phyloP scores from a whole-genome alignment of 768 basidiomycete genomes.

The Dioszegia hungarica region DNA sequence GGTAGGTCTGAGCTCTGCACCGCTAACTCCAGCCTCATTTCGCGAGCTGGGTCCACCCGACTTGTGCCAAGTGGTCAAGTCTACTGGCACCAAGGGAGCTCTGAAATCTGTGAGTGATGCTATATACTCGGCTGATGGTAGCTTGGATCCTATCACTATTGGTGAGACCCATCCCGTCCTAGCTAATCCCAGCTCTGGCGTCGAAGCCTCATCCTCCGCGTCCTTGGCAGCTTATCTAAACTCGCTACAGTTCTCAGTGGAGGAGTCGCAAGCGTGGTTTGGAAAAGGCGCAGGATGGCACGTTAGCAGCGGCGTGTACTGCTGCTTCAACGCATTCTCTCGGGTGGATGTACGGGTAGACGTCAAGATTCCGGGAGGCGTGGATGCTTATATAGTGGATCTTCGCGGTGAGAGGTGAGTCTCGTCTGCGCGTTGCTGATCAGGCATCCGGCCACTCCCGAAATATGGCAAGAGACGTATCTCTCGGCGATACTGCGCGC shows the following conservation, averaged over 20 bases:
- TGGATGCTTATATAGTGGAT: slow-evolving; percentile 88
- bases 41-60: slow-evolving; percentile 97
- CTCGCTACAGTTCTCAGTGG: slow-evolving; percentile 91
- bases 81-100: slow-evolving; percentile 66
- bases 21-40: slow-evolving; percentile 66
- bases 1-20: slow-evolving; percentile 56
- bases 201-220: slow-evolving; percentile 96
- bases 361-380: slow-evolving; percentile 97
- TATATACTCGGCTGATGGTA: slow-evolving; percentile 43
- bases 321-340: slow-evolving; percentile 98
- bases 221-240: slow-evolving; percentile 98
- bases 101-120: slow-evolving; percentile 75
- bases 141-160: slow-evolving; percentile 93
- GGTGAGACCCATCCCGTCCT: slow-evolving; percentile 13
- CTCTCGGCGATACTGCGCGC: slow-evolving; percentile 85
- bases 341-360: slow-evolving; percentile 94
- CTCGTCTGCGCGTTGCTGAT: slow-evolving; percentile 16
- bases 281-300: slow-evolving; percentile 74
- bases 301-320: slow-evolving; percentile 87
- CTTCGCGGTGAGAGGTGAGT: slow-evolving; percentile 85
- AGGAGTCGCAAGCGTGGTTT: slow-evolving; percentile 89
- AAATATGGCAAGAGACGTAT: slow-evolving; percentile 97
- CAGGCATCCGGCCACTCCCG: slow-evolving; percentile 82
- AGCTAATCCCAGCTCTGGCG: slow-evolving; percentile 69
- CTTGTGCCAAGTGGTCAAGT: slow-evolving; percentile 91